Evolutionary conservation across 768 basidiomycete species (phyloP).

Genomic region (Daedaleopsis sinensis): DNA sequence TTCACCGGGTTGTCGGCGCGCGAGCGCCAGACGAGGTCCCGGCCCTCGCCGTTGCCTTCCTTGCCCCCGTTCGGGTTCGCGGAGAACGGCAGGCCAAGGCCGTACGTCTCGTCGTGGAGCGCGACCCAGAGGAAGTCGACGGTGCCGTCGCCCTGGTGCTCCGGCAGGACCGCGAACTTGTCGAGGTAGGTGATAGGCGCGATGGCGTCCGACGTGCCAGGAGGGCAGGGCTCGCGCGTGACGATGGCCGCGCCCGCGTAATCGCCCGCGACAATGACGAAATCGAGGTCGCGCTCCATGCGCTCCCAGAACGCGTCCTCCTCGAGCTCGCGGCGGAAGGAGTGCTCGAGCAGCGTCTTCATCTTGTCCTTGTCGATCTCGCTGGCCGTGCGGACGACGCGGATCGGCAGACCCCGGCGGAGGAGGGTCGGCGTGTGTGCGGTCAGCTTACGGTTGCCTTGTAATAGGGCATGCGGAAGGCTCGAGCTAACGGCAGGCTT

Average conservation of each 20-base stretch:
- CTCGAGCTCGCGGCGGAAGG: conserved; percentile 78
- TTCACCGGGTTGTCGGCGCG: conserved; percentile 94
- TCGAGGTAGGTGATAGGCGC: conserved; percentile 87
- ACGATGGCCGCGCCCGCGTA: conserved; percentile 95
- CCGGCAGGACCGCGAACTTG: conserved; percentile 96
- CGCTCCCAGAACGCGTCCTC: conserved; percentile 76
- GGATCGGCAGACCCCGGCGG: conserved; percentile 85
- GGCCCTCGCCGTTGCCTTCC: conserved; percentile 86
- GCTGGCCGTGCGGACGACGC: conserved; percentile 69
- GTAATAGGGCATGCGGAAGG: conserved; percentile 90
- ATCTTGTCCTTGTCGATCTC: conserved; percentile 78
- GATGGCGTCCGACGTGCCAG: conserved; percentile 31
- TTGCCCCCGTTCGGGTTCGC: conserved; percentile 95
- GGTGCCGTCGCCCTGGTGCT: conserved; percentile 96
- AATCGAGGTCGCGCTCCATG: conserved; percentile 79
- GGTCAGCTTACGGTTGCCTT: conserved; percentile 83
- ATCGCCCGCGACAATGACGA: conserved; percentile 91
- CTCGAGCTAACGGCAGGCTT: conserved; percentile 96
- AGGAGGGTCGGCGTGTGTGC: conserved; percentile 92
- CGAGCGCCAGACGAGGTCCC: conserved; percentile 95
- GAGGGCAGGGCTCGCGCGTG: conserved; percentile 53
- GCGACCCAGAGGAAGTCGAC: conserved; percentile 99
- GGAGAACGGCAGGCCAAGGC: conserved; percentile 90
- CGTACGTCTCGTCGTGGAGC: conserved; percentile 97
- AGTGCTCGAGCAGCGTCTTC: conserved; percentile 82